A percentile compares a stretch with the other conserved stretches of the same genome.
Evolutionary conservation across 345 rosid species (phyloP).

Genomic region (Heritiera fomes): DNA sequence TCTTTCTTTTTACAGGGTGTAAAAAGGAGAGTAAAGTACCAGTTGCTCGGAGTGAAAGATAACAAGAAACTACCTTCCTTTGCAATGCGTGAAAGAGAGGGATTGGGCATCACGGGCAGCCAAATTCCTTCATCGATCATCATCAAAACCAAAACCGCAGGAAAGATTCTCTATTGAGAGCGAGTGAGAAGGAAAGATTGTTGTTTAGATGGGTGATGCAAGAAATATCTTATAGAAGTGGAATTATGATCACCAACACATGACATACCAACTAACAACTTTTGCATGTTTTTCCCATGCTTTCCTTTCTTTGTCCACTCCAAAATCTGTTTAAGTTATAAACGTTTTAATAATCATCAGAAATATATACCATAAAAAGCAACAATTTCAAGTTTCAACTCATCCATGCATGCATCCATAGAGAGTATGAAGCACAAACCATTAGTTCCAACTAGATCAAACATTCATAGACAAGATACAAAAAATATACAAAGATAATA

Average conservation of each 20-base stretch:
- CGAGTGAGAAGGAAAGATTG: neutral
- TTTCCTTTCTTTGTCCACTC: constrained; percentile 11
- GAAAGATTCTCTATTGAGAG: constrained; percentile 8
- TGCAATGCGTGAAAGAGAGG: neutral
- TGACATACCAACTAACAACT: constrained; percentile 22
- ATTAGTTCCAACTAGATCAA: neutral
- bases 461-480: no score
- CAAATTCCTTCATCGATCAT: neutral
- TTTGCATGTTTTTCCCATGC: neutral
- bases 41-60: no score
- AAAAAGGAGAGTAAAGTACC: neutral
- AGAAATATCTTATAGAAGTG: constrained; percentile 20
- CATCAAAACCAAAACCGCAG: neutral
- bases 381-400: neutral
- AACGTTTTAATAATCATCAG: neutral
- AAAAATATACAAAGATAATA: no score
- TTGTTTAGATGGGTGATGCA: constrained; percentile 9
- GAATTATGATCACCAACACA: neutral
- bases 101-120: constrained; percentile 23
- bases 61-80: neutral
- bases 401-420: neutral
- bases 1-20: neutral
- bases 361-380: neutral
- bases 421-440: neutral
- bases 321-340: neutral